Evolutionary conservation across 352 stramenopile genomes (phyloP).

Genomic region (Phytophthora meadii): DNA sequence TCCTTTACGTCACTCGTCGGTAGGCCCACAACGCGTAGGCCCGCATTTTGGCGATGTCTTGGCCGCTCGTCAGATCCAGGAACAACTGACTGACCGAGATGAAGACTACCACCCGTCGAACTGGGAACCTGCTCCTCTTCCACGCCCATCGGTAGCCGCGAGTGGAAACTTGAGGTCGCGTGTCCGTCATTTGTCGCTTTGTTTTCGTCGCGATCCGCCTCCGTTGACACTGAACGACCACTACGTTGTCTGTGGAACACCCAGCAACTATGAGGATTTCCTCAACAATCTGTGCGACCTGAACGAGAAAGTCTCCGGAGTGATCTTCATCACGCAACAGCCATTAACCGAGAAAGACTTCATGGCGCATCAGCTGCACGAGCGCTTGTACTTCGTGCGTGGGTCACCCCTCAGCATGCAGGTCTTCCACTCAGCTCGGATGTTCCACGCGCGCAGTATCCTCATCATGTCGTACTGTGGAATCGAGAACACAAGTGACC

Average conservation of each 20-base stretch:
- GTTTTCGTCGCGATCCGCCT: constrained; percentile 41
- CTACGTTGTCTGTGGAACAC: constrained; percentile 76
- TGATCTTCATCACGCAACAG: constrained; percentile 69
- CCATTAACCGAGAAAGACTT: constrained; percentile 61
- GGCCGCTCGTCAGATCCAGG: constrained; percentile 7
- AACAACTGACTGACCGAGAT: constrained; percentile 12
- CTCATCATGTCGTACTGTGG: constrained; percentile 77
- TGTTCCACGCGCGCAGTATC: constrained; percentile 67
- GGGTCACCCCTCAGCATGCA: constrained; percentile 72
- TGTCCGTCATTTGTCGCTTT: constrained; percentile 41
- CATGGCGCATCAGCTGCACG: constrained; percentile 47
- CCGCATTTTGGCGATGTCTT: constrained; percentile 13
- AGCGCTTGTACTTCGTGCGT: constrained; percentile 72
- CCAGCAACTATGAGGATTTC: constrained; percentile 65
- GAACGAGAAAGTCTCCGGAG: constrained; percentile 35
- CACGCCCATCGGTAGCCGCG: constrained; percentile 24
- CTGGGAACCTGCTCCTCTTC: constrained; percentile 25
- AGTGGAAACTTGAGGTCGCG: constrained; percentile 23
- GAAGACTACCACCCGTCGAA: constrained; percentile 17
- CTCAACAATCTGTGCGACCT: constrained; percentile 59
- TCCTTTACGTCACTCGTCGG: not conserved
- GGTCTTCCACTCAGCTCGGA: constrained; percentile 60
- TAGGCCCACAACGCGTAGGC: not conserved
- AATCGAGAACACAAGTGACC: constrained; percentile 42
- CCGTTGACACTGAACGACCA: constrained; percentile 50